These are phyloP conservation scores for Aspergillus arachidicola DNA, from an alignment of 2,329 filamentous ascomycete species.

Conservation along the genomic window DNA sequence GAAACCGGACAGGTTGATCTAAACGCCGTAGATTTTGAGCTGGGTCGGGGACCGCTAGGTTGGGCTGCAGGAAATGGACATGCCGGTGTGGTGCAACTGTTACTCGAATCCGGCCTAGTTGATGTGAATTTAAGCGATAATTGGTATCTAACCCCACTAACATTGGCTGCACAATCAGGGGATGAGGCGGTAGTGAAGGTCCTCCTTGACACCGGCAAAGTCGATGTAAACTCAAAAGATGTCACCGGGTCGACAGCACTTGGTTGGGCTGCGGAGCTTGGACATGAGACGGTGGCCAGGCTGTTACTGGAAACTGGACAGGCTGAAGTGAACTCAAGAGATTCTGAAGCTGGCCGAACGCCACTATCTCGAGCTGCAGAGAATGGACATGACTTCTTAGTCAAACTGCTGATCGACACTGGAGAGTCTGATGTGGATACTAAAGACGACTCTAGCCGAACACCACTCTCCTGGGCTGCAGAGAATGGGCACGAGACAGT, in stretches of 20 bases:
- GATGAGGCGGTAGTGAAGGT: neutral
- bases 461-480: conserved; percentile 1
- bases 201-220: neutral
- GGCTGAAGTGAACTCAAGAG: conserved; percentile 1
- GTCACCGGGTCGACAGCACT: neutral
- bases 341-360: neutral
- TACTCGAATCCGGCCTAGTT: neutral
- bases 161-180: neutral
- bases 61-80: neutral
- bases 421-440: neutral
- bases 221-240: neutral
- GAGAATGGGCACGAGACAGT: conserved; percentile 1
- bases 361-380: neutral
- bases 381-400: neutral
- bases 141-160: neutral
- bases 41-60: neutral
- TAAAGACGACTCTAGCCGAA: neutral
- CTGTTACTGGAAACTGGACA: neutral
- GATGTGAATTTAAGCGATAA: neutral
- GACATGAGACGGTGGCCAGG: neutral
- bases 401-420: neutral
- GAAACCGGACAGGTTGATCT: conserved; percentile 1
- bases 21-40: neutral
- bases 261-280: neutral
- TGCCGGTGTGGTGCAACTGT: neutral